Base-by-base conservation (phyloP, 2,329 filamentous ascomycete genomes). In the Trichoderma sp. region DNA sequence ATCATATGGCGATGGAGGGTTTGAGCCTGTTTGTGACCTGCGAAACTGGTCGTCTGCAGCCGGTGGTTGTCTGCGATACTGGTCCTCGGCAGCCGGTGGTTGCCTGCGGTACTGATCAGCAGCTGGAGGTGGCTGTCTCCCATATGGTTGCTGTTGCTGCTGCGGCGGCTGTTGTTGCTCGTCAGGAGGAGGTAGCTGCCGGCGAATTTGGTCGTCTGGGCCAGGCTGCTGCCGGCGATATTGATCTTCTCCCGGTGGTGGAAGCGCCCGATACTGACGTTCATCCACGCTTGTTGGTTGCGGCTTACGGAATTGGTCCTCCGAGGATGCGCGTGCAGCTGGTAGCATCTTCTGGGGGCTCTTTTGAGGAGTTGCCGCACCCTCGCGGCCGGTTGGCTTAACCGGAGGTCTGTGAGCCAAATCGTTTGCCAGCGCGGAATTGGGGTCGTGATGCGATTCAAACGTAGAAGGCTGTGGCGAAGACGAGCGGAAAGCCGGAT, bases 381-480 rank as follows among this genome's bases (percentile, higher is more conserved):
- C 76, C 72, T 91, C 88, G 8, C 83, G 82, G 73, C 81, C 83
- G 13, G 81, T 76, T 11, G 84, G 79, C 1, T 81, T 80, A 6
- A 78, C 76, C 5, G 81, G 77, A 29, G 87, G 85, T 68, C 83
- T 79, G 68, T 90, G 90, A 21, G 86, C 88, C 77, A 96, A 81
- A 71, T 93, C 89, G 67, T 89, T 86, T 8, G 91, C 91, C 68
- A 96, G 81, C 55, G 87, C 86, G 7, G 91, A 91, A 74, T 94
- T 88, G 2, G 93, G 92, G 75, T 97, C 94, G 77, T 97, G 92
- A 74, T 97, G 94, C 43, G 94, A 97, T 76, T 96, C 93, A 74
- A 92, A 97, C 0, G 91, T 93, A 4, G 96, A 97, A 13, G 95
- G 95, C 76, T 97, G 94, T 1, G 96, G 96, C 8, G 96, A 99